phyloP scores from a whole-genome alignment of 768 basidiomycete species.

The Pulveroboletus sp. region DNA sequence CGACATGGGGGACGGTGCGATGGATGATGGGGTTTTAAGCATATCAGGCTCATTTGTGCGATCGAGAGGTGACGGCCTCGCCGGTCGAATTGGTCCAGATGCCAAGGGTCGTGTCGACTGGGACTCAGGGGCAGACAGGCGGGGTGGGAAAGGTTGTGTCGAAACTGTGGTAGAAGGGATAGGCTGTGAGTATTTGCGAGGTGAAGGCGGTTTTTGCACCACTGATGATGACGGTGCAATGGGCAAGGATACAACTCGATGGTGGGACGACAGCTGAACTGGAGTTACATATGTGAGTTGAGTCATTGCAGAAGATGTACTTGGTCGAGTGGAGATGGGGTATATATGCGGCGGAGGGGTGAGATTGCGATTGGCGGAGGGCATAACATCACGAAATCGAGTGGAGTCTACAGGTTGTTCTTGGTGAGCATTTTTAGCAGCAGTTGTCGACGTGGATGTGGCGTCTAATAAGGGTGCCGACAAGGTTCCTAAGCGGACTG shows the following conservation, averaged over 20 bases:
- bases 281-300: constrained; percentile 21
- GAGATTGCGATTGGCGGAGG: constrained; percentile 17
- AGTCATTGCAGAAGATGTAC: constrained; percentile 14
- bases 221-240: constrained; percentile 13
- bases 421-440: constrained; percentile 16
- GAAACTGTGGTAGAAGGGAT: constrained; percentile 20
- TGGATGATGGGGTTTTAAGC: constrained; percentile 61
- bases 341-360: constrained; percentile 21
- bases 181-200: constrained; percentile 28
- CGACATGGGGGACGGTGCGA: constrained; percentile 46
- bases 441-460: constrained; percentile 8
- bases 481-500: constrained; percentile 14
- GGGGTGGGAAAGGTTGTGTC: constrained; percentile 29
- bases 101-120: constrained; percentile 23
- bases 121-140: constrained; percentile 15
- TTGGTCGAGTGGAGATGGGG: constrained; percentile 20
- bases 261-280: constrained; percentile 26
- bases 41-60: constrained; percentile 46
- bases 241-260: constrained; percentile 37
- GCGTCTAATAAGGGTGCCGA: constrained; percentile 15
- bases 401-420: constrained; percentile 23
- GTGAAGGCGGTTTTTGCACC: constrained; percentile 23
- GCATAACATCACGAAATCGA: constrained; percentile 19
- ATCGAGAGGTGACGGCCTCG: constrained; percentile 22
- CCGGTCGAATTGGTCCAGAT: constrained; percentile 27